Evolutionary conservation across 495 filamentous ascomycete genomes (phyloP).

Genomic region (Aspergillus bertholletiae): DNA sequence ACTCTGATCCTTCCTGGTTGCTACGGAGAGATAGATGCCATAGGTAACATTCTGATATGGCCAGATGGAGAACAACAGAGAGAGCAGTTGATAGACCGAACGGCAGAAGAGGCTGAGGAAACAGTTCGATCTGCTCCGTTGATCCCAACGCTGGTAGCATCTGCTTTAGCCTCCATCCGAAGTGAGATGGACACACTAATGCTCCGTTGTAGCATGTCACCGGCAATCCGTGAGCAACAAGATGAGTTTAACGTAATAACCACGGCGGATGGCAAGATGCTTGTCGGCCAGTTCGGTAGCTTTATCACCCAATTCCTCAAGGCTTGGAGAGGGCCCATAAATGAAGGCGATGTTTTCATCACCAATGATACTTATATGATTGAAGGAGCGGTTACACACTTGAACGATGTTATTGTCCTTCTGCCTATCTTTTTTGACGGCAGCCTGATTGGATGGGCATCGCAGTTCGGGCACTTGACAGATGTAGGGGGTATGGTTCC

Average conservation of each 20-base stretch:
- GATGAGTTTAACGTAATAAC: conserved; percentile 54
- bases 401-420: conserved; percentile 47
- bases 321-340: conserved; percentile 41
- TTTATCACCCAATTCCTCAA: conserved; percentile 48
- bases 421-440: conserved; percentile 44
- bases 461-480: conserved; percentile 50
- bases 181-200: conserved; percentile 50
- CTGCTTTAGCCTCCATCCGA: conserved; percentile 43
- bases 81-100: conserved; percentile 1
- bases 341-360: conserved; percentile 48
- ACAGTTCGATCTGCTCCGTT: conserved; percentile 34
- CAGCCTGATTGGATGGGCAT: conserved; percentile 43
- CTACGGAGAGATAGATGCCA: conserved; percentile 14
- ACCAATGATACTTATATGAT: conserved; percentile 51
- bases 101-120: conserved; percentile 24
- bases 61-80: conserved; percentile 20
- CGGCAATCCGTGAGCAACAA: conserved; percentile 49
- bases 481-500: conserved; percentile 50
- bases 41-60: conserved; percentile 43
- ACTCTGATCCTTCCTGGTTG: conserved; percentile 44
- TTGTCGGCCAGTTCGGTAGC: conserved; percentile 49
- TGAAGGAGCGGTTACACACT: conserved; percentile 45
- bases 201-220: conserved; percentile 49
- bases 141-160: conserved; percentile 36
- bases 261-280: conserved; percentile 42